These are phyloP conservation scores for Escallonia herrerae DNA, from an alignment of 129 eudicot genomes.

Conservation along the genomic window DNA sequence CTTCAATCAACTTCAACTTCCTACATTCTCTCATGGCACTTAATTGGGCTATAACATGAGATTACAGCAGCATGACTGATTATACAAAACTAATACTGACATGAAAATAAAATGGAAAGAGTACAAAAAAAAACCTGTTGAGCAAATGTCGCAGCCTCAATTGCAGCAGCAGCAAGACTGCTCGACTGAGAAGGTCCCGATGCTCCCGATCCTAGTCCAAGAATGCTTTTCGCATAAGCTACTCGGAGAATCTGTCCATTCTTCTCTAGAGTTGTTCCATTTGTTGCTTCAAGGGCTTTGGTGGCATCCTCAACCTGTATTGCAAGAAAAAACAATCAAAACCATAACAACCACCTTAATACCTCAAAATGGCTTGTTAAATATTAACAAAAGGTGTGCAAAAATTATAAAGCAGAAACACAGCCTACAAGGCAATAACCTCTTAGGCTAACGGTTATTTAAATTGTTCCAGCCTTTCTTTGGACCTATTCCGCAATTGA, in stretches of 20 bases:
- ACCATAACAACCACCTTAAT: neutral
- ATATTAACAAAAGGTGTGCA: too few relatives aligned
- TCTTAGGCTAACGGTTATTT: too few relatives aligned
- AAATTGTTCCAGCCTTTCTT: too few relatives aligned
- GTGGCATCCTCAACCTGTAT: constrained; percentile 90
- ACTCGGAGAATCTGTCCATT: constrained; percentile 96
- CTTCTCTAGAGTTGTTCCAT: constrained; percentile 78
- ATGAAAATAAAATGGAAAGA: neutral
- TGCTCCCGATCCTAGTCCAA: constrained; percentile 70
- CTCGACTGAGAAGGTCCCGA: constrained; percentile 82
- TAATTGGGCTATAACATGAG: too few relatives aligned
- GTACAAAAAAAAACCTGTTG: constrained; percentile 57
- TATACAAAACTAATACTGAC: too few relatives aligned
- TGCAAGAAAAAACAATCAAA: neutral
- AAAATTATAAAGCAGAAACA: too few relatives aligned
- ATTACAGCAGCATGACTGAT: too few relatives aligned
- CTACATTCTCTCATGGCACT: too few relatives aligned
- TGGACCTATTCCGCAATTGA: too few relatives aligned
- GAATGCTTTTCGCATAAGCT: constrained; percentile 93
- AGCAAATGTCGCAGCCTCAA: constrained; percentile 96
- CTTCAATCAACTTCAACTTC: too few relatives aligned
- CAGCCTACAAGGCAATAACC: too few relatives aligned
- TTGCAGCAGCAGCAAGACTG: constrained; percentile 98
- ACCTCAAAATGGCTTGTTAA: neutral
- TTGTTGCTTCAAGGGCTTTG: constrained; percentile 89